Evolutionary conservation across 495 filamentous ascomycete species (phyloP).

Genomic region (Penicillium bialowiezense): DNA sequence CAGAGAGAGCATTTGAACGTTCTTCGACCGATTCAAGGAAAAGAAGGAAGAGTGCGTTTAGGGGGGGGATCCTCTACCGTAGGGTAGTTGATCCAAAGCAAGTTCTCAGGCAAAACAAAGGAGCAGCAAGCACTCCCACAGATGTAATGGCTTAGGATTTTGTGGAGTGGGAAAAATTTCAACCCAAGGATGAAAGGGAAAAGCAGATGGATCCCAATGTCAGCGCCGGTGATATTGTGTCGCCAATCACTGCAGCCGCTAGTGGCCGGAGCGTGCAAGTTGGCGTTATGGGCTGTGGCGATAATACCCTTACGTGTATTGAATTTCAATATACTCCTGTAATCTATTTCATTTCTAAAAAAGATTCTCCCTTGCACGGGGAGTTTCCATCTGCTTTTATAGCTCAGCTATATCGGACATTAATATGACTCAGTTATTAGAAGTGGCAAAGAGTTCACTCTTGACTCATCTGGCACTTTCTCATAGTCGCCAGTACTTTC

Average conservation of each 20-base stretch:
- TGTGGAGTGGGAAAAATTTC: conserved; percentile 19
- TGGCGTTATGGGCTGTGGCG: conserved; percentile 18
- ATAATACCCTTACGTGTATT: conserved; percentile 12
- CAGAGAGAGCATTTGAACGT: conserved; percentile 51
- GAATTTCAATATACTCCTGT: conserved; percentile 8
- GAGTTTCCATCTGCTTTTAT: neutral
- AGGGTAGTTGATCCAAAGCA: conserved; percentile 4
- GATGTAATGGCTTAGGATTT: conserved; percentile 9
- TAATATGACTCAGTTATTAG: neutral
- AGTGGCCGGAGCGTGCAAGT: conserved; percentile 11
- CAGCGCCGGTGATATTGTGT: conserved; percentile 3
- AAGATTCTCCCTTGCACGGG: too few species aligned
- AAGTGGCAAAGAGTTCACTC: neutral
- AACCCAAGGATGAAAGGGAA: conserved; percentile 19
- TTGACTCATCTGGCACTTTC: neutral
- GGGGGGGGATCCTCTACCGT: neutral
- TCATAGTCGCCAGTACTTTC: conserved; percentile 3
- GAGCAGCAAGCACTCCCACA: conserved; percentile 7
- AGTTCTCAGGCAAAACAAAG: neutral
- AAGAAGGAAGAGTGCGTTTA: conserved; percentile 11
- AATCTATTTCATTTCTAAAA: conserved; percentile 3
- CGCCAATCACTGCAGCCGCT: conserved; percentile 9
- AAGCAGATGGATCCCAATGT: conserved; percentile 8
- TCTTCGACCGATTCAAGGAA: conserved; percentile 28
- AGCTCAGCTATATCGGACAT: neutral